Base-by-base conservation (phyloP, 176 grass and related monocot species). In the Cenchrus purpureus region DNA sequence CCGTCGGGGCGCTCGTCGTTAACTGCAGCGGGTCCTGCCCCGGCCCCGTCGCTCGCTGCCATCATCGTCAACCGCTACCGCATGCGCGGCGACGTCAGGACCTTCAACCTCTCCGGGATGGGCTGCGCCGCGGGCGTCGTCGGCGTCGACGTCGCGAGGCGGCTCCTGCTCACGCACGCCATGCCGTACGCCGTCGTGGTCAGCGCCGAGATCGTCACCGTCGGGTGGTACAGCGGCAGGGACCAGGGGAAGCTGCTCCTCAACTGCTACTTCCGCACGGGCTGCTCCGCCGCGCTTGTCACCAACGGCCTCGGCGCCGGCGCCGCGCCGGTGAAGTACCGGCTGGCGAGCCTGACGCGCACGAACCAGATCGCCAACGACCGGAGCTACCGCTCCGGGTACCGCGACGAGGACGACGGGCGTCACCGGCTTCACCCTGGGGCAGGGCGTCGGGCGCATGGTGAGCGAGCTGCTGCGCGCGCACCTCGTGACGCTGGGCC, bases 91-190 rank as follows among this genome's bases (percentile, higher is more conserved):
- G 91, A 95, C 73, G 82, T 94, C 54, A 95, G 34, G 80, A 70
- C 79, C 2, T 88, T 88, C 86, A 97, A 88, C 82, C 88, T 97
- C 43, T 92, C 92, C 11, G 95, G 95, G 46, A 97, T 95, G 95
- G 92, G 95, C 19, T 95, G 92, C 88, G 82, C 81, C 60, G 92
- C 92, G 0, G 89, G 92, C 12, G 73, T 76, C 77, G 68, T 92
- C 7, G 84, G 90, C 68, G 46, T 97, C 2, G 95, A 94, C 54
- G 78, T 95, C 34, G 94, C 89, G 7, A 44, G 63, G 10, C 17
- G 32, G 25, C 59, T 10, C 59, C n/a, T 95, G 19, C 80, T 92
- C 16, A 16, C 84, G 54, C 77, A 89, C 71, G 32, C 4, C 34
- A 8, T 63, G 12, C 20, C 37, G 4, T 78, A 94, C 85, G 92